A percentile compares a stretch with the other conserved stretches of the same genome.
Evolutionary conservation across 129 eudicot species (phyloP).

Genomic region (Ambrosia trifida): DNA sequence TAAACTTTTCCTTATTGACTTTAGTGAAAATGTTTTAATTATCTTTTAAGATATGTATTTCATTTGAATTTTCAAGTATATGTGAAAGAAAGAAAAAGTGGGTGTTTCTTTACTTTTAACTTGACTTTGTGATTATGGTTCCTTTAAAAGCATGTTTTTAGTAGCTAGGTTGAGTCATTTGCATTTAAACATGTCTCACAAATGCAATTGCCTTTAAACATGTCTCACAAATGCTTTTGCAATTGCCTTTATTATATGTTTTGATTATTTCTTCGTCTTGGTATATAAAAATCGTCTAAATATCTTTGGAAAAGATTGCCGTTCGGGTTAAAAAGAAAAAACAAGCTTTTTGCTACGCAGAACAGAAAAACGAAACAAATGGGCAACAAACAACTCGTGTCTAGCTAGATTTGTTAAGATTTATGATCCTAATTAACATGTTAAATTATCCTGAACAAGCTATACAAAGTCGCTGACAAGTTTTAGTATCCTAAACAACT

Average conservation of each 20-base stretch:
- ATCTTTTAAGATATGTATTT: constrained; percentile 4
- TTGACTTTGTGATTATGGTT: constrained; percentile 31
- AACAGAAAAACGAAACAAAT: not conserved
- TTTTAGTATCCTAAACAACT: not conserved
- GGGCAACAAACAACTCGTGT: not conserved
- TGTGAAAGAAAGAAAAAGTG: constrained; percentile 22
- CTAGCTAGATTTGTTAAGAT: not conserved
- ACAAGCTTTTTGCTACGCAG: not conserved
- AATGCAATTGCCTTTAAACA: constrained; percentile 39
- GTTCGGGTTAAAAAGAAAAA: not conserved
- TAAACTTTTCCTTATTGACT: not conserved
- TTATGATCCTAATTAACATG: constrained; percentile 7
- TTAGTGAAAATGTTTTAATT: not conserved
- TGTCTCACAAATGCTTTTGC: constrained; percentile 39
- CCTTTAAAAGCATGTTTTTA: constrained; percentile 45
- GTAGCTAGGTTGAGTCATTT: constrained; percentile 37
- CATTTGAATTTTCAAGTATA: not conserved
- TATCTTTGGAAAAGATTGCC: not conserved
- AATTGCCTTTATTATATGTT: constrained; percentile 24
- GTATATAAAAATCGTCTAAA: not conserved
- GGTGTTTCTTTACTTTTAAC: constrained; percentile 27
- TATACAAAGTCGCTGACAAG: not conserved
- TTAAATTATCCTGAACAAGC: not conserved
- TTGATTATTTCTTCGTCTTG: not conserved
- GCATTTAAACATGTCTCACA: constrained; percentile 46